Evolutionary conservation across 352 stramenopile genomes (phyloP).

Genomic region (Pythium diclinum): DNA sequence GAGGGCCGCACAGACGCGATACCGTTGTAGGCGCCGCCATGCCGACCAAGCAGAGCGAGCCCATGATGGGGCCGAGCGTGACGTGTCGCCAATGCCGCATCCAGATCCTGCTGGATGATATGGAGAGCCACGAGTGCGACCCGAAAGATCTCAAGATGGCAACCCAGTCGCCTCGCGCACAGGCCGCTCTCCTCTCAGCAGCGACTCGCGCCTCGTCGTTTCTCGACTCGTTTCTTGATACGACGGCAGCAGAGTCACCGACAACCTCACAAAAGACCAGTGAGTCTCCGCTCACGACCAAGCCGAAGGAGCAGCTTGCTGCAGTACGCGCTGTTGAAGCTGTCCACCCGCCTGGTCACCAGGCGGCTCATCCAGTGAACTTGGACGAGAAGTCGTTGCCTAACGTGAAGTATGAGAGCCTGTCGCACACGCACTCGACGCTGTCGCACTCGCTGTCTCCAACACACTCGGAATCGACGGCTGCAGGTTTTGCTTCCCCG

Average conservation of each 20-base stretch:
- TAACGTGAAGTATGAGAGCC: constrained; percentile 17
- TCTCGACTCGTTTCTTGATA: constrained; percentile 42
- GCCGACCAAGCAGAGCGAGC: background rate
- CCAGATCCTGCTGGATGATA: constrained; percentile 51
- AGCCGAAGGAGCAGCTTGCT: constrained; percentile 3
- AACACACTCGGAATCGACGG: background rate
- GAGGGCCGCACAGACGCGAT: constrained; percentile 13
- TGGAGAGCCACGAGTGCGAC: constrained; percentile 62
- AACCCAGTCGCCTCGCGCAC: constrained; percentile 12
- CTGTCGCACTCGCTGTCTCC: constrained; percentile 1
- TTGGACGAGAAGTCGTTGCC: background rate
- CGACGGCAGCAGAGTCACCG: background rate
- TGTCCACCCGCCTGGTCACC: background rate
- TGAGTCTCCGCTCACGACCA: background rate
- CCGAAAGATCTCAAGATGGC: constrained; percentile 23
- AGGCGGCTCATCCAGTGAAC: background rate
- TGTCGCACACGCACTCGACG: constrained; percentile 12
- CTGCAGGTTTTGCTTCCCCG: background rate
- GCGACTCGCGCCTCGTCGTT: constrained; percentile 29
- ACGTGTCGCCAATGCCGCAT: constrained; percentile 54
- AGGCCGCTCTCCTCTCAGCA: constrained; percentile 9
- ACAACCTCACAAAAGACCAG: constrained; percentile 19
- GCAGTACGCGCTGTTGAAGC: constrained; percentile 7
- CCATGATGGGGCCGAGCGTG: constrained; percentile 30
- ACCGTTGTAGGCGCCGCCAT: constrained; percentile 8